Evolutionary conservation across 2,329 filamentous ascomycete species (phyloP), one percentile per base, ranked within the genome.

Genomic region (Sclerotinia trifoliorum): DNA sequence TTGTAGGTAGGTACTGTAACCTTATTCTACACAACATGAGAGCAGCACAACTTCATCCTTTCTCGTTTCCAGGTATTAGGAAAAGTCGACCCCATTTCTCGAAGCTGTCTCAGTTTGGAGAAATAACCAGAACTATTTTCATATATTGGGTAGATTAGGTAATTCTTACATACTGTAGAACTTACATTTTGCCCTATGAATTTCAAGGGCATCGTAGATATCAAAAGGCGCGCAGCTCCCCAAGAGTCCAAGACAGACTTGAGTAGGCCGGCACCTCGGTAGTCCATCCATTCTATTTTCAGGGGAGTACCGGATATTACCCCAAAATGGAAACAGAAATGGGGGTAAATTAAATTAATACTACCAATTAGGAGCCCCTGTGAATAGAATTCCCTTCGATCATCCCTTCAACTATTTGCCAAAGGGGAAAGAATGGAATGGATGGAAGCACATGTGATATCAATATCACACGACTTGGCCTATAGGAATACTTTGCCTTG

Each of bases 61-160:
- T 21, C 46, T 63, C 60, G 15, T 51, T 51, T 63, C 60, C 60
- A 63, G 46, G 29, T 24, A 51, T 24, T 32, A 63, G 60, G 39
- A 63, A 35, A 26, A n/a, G n/a, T 11, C 26, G n/a, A 51, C 46
- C 46, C 60, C 21, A 39, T 39, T 51, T 51, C 32, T 51, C 46
- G 48, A 42, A 63, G 15, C 10, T 51, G 60, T 63, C 32, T 39
- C 29, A 13, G 46, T 39, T 11, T 5, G 39, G 8, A 39, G 3
- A 21, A 24, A 26, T 11, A 49, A 39, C 4, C 6, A 39, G 24
- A 39, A 26, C 55, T 21, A 26, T 58, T 58, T 44, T 58, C 55
- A 58, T 13, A 19, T 35, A 0, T 46, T 58, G 7, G 46, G 21
- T 26, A 62, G 24, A 19, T 42, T 26, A 35, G 44, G 13, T 15